phyloP scores from a whole-genome alignment of 1,284 basidiomycete genomes.

The Moniliophthora roreri region DNA sequence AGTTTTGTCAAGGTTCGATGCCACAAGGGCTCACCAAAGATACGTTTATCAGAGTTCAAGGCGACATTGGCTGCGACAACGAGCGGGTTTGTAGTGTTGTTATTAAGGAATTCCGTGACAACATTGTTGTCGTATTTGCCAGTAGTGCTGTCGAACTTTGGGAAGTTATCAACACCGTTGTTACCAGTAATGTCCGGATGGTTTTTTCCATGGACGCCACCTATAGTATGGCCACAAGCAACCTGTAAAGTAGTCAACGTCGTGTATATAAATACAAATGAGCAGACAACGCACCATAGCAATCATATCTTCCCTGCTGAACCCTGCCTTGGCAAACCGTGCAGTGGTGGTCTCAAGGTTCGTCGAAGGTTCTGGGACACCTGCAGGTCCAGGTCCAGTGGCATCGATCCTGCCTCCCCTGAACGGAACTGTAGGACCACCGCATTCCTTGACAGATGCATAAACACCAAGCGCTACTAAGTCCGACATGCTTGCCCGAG shows the following conservation, averaged over 20 bases:
- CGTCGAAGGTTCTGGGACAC: constrained; percentile 9
- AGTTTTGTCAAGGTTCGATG: background rate
- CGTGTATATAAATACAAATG: background rate
- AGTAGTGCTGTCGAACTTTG: constrained; percentile 11
- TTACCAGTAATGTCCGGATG: constrained; percentile 23
- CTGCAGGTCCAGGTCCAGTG: constrained; percentile 8
- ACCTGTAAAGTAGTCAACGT: background rate
- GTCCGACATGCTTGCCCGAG: constrained; percentile 6
- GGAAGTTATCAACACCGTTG: constrained; percentile 1
- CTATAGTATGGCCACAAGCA: constrained; percentile 28
- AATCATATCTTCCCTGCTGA: constrained; percentile 10
- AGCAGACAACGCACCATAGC: constrained; percentile 1
- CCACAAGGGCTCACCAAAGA: constrained; percentile 13
- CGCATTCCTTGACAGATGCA: constrained; percentile 7
- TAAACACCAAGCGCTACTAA: constrained; percentile 8
- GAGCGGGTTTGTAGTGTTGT: constrained; percentile 19
- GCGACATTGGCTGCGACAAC: constrained; percentile 18
- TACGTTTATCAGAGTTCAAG: constrained; percentile 21
- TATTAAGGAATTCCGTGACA: constrained; percentile 19
- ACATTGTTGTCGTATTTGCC: background rate
- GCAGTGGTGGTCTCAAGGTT: constrained; percentile 5
- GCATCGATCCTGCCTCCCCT: constrained; percentile 12
- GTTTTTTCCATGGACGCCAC: constrained; percentile 23
- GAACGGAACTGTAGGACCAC: constrained; percentile 6
- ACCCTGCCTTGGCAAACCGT: constrained; percentile 7